Base-by-base conservation (phyloP, 129 eudicot genomes). In the Logfia minima region DNA sequence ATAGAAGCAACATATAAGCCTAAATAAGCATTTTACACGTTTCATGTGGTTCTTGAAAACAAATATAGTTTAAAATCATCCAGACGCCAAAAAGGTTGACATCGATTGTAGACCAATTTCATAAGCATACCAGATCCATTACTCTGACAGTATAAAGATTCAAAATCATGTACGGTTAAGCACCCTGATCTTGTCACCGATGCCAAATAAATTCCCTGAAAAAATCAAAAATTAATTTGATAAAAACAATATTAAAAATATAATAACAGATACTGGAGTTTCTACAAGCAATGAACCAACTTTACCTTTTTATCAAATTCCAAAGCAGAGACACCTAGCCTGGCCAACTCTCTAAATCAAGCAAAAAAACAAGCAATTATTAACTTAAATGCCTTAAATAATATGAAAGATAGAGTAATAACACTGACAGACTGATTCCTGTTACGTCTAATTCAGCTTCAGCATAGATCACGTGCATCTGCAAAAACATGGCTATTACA, bases 101-200 rank as follows among this genome's bases (percentile, higher is more conserved):
- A 69, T 29, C 5, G 18, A 14, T 64, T 39, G 24, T 72, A 41
- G 70, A 77, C 14, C 63, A 77, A 70, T 23, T 74, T 9, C 55
- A 68, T 34, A 71, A 67, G 79, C 87, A 78, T 78, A 88, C 90
- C 58, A 11, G 51, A 58, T 78, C 37, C 43, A 59, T 75, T 86
- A 85, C 89, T 86, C 72, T 78, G 85, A 76, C 88, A 86, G 71
- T 86, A 86, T 69, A 94, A 72, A 53, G 83, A 79, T 68, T 94
- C 99, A 82, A 81, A 94, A 76, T 91, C 99, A 76, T 94, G 97
- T 80, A 94, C 92, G 13, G 91, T 89, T 78, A 94, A 85, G 87
- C 99, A 94, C 34, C 97, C 97, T 80, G 86, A 22, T 86, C 84
- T 91, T 69, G 97, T 91, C 39, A 81, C 96, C 6, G 99, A 94